phyloP scores from a whole-genome alignment of 208 protist species.

The Trypanosoma mega region DNA sequence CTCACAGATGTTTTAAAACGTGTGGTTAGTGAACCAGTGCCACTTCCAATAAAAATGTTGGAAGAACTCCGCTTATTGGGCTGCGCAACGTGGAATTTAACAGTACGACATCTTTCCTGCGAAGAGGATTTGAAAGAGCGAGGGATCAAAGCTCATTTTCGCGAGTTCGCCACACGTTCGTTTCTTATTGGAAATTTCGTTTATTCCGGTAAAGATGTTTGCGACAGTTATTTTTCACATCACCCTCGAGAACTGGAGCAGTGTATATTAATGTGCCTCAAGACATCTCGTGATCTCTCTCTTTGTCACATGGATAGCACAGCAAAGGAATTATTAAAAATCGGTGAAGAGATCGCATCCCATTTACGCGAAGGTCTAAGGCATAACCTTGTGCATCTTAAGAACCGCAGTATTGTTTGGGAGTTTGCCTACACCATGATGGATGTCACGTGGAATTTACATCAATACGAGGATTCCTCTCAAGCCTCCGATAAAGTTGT shows the following conservation, averaged over 20 bases:
- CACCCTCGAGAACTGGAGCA: constrained; percentile 62
- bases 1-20: constrained; percentile 4
- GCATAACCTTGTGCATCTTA: constrained; percentile 19
- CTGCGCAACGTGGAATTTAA: constrained; percentile 64
- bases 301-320: constrained; percentile 15
- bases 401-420: constrained; percentile 28
- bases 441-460: constrained; percentile 34
- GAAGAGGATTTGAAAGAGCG: constrained; percentile 5
- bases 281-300: constrained; percentile 50
- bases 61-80: constrained; percentile 36
- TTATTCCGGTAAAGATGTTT: constrained; percentile 40
- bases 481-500: constrained; percentile 23
- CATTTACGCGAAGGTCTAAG: constrained; percentile 11
- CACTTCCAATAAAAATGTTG: constrained; percentile 41
- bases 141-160: constrained; percentile 24
- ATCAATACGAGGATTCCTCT: constrained; percentile 18
- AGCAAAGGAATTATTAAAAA: constrained; percentile 28
- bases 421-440: constrained; percentile 65
- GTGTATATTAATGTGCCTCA: constrained; percentile 80
- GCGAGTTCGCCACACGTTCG: constrained; percentile 37
- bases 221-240: constrained; percentile 40
- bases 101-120: constrained; percentile 18
- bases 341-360: constrained; percentile 18
- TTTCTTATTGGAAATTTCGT: constrained; percentile 62
- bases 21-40: background rate